Conservation (phyloP, 352 stramenopile species). For the Globisporangium ultimum region DNA sequence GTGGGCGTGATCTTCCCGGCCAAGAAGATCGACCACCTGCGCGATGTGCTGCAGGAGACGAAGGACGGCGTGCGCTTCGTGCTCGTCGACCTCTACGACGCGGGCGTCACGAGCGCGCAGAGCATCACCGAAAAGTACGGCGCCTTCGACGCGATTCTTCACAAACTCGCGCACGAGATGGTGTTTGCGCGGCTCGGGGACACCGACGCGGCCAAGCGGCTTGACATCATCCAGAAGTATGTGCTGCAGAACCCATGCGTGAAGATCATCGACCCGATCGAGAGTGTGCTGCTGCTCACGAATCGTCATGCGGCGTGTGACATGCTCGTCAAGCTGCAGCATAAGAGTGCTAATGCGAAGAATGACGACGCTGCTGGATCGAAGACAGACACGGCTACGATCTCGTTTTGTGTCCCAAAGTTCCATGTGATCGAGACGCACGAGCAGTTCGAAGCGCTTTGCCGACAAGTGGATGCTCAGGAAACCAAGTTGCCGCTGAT, state of each 20-base stretch:
- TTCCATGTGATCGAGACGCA: slow-evolving; percentile 42
- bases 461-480: slow-evolving; percentile 32
- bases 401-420: slow-evolving; percentile 45
- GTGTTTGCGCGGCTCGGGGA: slow-evolving; percentile 66
- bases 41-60: slow-evolving; percentile 46
- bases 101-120: slow-evolving; percentile 24
- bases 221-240: slow-evolving; percentile 55
- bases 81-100: slow-evolving; percentile 64
- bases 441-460: slow-evolving; percentile 36
- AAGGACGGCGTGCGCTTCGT: slow-evolving; percentile 59
- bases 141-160: slow-evolving; percentile 58
- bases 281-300: slow-evolving; percentile 68
- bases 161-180: slow-evolving; percentile 85
- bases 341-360: slow-evolving; percentile 10
- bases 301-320: slow-evolving; percentile 56
- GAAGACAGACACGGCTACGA: background rate
- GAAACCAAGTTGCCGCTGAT: slow-evolving; percentile 61
- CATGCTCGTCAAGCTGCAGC: slow-evolving; percentile 30
- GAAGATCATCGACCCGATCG: slow-evolving; percentile 61
- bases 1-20: slow-evolving; percentile 77
- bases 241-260: slow-evolving; percentile 37
- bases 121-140: slow-evolving; percentile 39
- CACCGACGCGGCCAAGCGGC: slow-evolving; percentile 27
- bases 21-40: slow-evolving; percentile 81
- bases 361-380: slow-evolving; percentile 16